Evolutionary conservation across 495 filamentous ascomycete genomes (phyloP), one percentile per base, ranked within the genome.

Genomic region (Trichoderma asperelloides): DNA sequence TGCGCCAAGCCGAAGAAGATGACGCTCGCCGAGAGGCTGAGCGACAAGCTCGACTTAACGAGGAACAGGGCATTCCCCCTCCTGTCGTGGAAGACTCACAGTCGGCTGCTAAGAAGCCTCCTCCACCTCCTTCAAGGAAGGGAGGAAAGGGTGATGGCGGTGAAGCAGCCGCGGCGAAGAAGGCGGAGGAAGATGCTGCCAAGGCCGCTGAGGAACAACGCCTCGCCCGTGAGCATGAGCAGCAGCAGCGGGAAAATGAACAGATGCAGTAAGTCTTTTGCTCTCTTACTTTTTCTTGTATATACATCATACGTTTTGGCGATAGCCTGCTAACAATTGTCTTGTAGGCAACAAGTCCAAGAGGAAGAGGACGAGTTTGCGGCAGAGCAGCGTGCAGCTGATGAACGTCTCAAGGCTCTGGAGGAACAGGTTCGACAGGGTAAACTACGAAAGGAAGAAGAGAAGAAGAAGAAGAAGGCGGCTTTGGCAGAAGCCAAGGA

Each of bases 381-480:
- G 33, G 86, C 80, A 68, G 92, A 97, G 76, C 89, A 89, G 62
- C 87, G 92, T 69, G 93, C 88, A 57, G 87, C 93, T 62, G 87
- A 90, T 71, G 91, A 90, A 55, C 89, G 92, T 57, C 85, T 97
- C 25, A 89, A 86, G 71, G 94, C 92, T 28, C 83, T 99, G 33
- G 92, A 99, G 73, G 91, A 98, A 73, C 92, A 96, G 74, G 92
- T 98, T 60, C 88, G 88, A 69, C 90, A 92, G 75, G 93, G 94
- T 66, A 97, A 97, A 78, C 78, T 98, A n/a, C 96, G 93, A 83
- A 97, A 95, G 75, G 89, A 93, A 71, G 96, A 98, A 75, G 96
- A 97, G 79, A 96, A 94, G 79, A 88, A 87, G 23, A 87, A 87
- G 70, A 94, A 90, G 79, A 92, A 97, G 75, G 94, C 93, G 62